phyloP scores from a whole-genome alignment of 169 alveolate species.

The Plasmodium fragile region DNA sequence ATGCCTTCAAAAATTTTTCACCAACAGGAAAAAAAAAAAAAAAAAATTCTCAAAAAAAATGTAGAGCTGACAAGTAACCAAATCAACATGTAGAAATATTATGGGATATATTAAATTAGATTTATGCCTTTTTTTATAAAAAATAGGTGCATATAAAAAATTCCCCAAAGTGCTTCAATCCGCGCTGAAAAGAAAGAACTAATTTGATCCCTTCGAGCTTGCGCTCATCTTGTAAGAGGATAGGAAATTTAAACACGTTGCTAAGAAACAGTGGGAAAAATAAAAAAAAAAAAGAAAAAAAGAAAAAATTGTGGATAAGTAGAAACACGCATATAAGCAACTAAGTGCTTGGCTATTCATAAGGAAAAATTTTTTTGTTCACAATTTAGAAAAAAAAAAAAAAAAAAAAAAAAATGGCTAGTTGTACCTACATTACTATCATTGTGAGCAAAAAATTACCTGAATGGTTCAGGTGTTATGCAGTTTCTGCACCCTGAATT shows the following conservation, averaged over 20 bases:
- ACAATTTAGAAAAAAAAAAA: not conserved
- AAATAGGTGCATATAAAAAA: not conserved
- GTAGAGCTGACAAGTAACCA: not conserved
- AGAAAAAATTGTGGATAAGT: not conserved
- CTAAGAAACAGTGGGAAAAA: not conserved
- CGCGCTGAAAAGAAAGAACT: not conserved
- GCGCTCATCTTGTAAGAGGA: not conserved
- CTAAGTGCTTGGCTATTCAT: not conserved
- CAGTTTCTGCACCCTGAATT: not conserved
- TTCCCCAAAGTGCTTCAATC: not conserved
- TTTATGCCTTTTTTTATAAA: not conserved
- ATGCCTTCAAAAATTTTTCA: not conserved
- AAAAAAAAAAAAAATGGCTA: not conserved
- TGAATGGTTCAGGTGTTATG: not conserved
- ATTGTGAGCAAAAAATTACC: not conserved
- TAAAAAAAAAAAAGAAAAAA: not conserved
- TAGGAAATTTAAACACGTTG: not conserved
- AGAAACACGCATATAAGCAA: not conserved
- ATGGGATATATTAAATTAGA: not conserved
- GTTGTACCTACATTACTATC: not conserved
- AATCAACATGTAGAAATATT: not conserved
- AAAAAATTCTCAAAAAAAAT: constrained; percentile 1
- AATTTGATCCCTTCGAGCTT: not conserved
- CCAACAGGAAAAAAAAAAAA: not conserved
- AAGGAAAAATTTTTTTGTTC: not conserved